Percentiles rank a stretch among this genome's conserved stretches.
Conservation (phyloP, 345 rosid genomes). For the Lenwebbia sp. region DNA sequence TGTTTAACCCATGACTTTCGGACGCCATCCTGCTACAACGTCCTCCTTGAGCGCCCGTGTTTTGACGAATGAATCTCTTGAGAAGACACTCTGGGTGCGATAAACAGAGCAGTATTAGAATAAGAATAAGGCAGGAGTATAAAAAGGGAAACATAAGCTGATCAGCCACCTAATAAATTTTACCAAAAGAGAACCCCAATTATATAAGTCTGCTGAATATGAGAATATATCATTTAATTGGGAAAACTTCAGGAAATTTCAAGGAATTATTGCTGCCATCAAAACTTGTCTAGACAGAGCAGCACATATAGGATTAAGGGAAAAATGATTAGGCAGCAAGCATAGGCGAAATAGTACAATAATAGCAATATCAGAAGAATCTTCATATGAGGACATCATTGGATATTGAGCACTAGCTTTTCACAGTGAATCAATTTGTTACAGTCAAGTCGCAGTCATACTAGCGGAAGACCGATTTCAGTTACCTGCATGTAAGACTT, state of each 20-base stretch:
- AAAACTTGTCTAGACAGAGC: background rate
- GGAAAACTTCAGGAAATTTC: background rate
- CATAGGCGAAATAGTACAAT: background rate
- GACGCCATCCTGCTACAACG: slow-evolving; percentile 87
- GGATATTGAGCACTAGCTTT: background rate
- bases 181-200: background rate
- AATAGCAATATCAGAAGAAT: background rate
- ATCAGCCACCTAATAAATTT: background rate
- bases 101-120: background rate
- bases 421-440: background rate
- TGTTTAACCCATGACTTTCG: slow-evolving; percentile 60
- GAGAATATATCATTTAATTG: background rate
- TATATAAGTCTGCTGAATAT: background rate
- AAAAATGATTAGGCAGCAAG: background rate
- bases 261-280: background rate
- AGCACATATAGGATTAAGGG: background rate
- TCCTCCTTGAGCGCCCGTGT: slow-evolving; percentile 72
- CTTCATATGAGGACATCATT: background rate
- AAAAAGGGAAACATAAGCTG: background rate
- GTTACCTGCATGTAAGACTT: slow-evolving; percentile 79
- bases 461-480: background rate
- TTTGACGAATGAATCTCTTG: slow-evolving; percentile 58
- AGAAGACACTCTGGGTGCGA: slow-evolving; percentile 55
- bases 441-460: background rate
- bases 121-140: background rate